Percentiles rank a stretch among this genome's conserved stretches.
These are phyloP conservation scores for Calamus simplicifolius DNA, from an alignment of 176 grass and related monocot species.

Conservation along the genomic window DNA sequence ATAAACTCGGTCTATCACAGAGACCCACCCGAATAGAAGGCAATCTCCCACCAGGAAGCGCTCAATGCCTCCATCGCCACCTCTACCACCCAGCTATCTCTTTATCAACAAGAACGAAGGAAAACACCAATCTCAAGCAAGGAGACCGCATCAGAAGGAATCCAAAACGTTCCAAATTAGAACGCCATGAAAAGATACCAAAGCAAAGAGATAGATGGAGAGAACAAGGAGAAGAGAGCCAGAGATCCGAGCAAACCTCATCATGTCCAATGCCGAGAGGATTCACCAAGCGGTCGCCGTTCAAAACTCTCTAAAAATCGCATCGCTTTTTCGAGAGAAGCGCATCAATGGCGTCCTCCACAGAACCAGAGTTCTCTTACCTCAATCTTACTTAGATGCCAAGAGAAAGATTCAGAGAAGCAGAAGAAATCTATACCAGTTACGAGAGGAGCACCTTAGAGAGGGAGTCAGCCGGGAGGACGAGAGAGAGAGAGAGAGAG, in stretches of 20 bases:
- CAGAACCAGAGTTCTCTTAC: background rate
- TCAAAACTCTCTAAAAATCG: background rate
- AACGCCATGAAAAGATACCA: background rate
- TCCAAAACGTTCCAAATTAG: background rate
- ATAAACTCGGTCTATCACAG: too few relatives aligned
- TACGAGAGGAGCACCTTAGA: background rate
- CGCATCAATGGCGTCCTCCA: background rate
- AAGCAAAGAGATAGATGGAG: background rate
- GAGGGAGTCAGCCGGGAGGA: too few relatives aligned
- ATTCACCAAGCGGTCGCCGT: background rate
- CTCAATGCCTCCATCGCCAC: background rate
- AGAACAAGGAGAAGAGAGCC: background rate
- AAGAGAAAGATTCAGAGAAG: background rate
- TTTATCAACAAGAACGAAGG: background rate
- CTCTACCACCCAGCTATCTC: background rate
- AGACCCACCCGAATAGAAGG: too few relatives aligned
- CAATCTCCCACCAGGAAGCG: too few relatives aligned
- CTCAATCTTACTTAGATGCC: background rate
- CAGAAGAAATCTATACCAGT: background rate
- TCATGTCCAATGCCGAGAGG: background rate
- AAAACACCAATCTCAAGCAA: constrained; percentile 3
- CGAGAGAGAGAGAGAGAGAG: background rate
- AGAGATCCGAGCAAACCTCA: constrained; percentile 1
- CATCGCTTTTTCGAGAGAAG: background rate
- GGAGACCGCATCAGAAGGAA: background rate